Percentiles rank a stretch among this genome's conserved stretches.
phyloP scores from a whole-genome alignment of 768 basidiomycete genomes.

The Tulasnella sp. region DNA sequence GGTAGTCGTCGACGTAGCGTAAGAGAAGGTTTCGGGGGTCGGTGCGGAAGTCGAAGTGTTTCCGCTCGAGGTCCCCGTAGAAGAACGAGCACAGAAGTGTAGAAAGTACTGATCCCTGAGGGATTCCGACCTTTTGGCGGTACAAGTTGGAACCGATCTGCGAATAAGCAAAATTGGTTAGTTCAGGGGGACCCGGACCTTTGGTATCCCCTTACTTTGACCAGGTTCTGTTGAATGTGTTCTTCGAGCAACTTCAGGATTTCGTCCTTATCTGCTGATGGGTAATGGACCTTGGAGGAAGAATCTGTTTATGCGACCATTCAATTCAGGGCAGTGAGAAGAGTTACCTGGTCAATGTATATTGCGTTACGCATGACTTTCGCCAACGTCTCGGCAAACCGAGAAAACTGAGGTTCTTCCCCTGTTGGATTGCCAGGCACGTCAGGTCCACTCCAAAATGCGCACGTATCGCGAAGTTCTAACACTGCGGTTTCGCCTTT shows the following conservation, averaged over 20 bases:
- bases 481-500: constrained; percentile 68
- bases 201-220: constrained; percentile 55
- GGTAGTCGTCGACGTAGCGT: constrained; percentile 91
- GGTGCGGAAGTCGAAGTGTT: constrained; percentile 48
- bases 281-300: constrained; percentile 50
- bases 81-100: constrained; percentile 90
- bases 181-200: not conserved
- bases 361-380: constrained; percentile 65
- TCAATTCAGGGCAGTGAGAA: constrained; percentile 1
- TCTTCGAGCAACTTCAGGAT: constrained; percentile 75
- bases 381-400: constrained; percentile 66
- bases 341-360: constrained; percentile 73
- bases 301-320: not conserved
- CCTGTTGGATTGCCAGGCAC: constrained; percentile 45
- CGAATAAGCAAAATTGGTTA: not conserved
- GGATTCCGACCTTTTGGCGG: constrained; percentile 89
- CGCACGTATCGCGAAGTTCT: constrained; percentile 1
- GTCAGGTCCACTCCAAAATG: not conserved
- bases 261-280: constrained; percentile 50
- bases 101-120: constrained; percentile 96
- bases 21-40: constrained; percentile 62
- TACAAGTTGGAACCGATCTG: constrained; percentile 81
- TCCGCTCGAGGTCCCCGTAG: constrained; percentile 84
- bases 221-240: constrained; percentile 88
- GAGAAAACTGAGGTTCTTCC: constrained; percentile 70